phyloP scores from a whole-genome alignment of 441 rosid species.

The Populus trichocarpa region DNA sequence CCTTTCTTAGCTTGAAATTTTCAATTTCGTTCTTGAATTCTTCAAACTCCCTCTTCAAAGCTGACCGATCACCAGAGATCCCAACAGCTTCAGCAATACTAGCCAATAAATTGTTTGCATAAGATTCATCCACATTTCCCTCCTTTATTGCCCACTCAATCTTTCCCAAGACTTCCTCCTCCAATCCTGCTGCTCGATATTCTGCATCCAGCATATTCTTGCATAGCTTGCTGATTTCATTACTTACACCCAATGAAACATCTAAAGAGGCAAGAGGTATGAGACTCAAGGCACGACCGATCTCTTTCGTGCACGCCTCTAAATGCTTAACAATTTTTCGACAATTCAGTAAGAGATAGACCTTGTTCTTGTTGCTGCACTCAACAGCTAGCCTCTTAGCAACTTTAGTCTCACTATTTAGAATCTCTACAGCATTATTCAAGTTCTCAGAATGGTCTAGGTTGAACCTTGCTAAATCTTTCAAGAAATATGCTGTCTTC shows the following conservation, averaged over 20 bases:
- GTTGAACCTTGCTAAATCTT: too few relatives aligned
- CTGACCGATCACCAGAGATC: slow-evolving; percentile 16
- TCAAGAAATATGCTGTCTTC: too few relatives aligned
- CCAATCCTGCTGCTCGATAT: slow-evolving; percentile 16
- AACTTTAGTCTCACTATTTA: too few relatives aligned
- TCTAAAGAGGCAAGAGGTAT: too few relatives aligned
- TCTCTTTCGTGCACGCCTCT: too few relatives aligned
- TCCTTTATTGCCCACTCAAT: slow-evolving; percentile 24
- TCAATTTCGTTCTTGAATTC: slow-evolving; percentile 28
- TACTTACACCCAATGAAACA: background rate
- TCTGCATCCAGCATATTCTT: slow-evolving; percentile 26
- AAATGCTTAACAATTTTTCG: too few relatives aligned
- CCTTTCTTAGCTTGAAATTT: slow-evolving; percentile 15
- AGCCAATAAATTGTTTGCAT: slow-evolving; percentile 26
- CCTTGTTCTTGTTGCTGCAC: too few relatives aligned
- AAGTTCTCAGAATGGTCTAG: too few relatives aligned
- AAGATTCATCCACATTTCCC: slow-evolving; percentile 18
- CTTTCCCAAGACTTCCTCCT: slow-evolving; percentile 25
- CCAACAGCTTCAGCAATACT: slow-evolving; percentile 26
- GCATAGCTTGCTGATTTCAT: slow-evolving; percentile 23
- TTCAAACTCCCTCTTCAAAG: slow-evolving; percentile 25
- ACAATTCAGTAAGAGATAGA: too few relatives aligned
- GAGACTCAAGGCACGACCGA: too few relatives aligned
- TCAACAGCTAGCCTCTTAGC: too few relatives aligned
- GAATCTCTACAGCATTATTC: too few relatives aligned